Conservation (phyloP, 1,284 basidiomycete species). For the Inonotus obliquus region DNA sequence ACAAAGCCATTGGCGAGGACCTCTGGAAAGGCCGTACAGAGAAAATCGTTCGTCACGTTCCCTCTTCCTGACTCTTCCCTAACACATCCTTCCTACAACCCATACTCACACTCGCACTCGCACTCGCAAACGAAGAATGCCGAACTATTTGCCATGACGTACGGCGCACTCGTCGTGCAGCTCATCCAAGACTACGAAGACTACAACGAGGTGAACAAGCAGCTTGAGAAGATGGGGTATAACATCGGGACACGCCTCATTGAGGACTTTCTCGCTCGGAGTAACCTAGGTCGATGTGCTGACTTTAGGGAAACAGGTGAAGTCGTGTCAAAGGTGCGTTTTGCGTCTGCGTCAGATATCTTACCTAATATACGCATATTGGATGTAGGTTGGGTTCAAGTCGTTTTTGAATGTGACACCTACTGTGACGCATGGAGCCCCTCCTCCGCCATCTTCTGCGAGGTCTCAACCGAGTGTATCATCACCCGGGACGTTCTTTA, state of each 20-base stretch:
- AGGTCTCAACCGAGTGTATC: constrained; percentile 35
- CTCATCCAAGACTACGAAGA: constrained; percentile 99
- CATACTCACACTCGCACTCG: neutral
- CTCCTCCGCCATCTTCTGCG: constrained; percentile 42
- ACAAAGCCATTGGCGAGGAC: constrained; percentile 83
- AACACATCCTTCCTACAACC: neutral
- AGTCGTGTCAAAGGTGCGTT: constrained; percentile 79
- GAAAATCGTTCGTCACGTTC: constrained; percentile 67
- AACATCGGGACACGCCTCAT: constrained; percentile 96
- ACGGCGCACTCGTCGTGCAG: constrained; percentile 96
- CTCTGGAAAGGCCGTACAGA: constrained; percentile 88
- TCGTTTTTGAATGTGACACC: constrained; percentile 95
- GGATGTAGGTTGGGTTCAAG: constrained; percentile 90
- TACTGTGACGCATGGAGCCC: constrained; percentile 63
- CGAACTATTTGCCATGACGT: constrained; percentile 95
- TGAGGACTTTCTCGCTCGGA: constrained; percentile 95
- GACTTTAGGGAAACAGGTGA: constrained; percentile 95
- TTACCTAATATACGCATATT: too few species aligned
- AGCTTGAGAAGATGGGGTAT: constrained; percentile 93
- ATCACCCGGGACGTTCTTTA: constrained; percentile 57
- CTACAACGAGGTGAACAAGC: constrained; percentile 85
- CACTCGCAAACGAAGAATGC: constrained; percentile 58
- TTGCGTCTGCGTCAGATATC: neutral
- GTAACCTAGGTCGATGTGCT: constrained; percentile 77
- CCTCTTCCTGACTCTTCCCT: neutral